Evolutionary conservation across 805 yeast genomes (phyloP), one percentile per base, ranked within the genome.

Genomic region (Candida xyloterini): DNA sequence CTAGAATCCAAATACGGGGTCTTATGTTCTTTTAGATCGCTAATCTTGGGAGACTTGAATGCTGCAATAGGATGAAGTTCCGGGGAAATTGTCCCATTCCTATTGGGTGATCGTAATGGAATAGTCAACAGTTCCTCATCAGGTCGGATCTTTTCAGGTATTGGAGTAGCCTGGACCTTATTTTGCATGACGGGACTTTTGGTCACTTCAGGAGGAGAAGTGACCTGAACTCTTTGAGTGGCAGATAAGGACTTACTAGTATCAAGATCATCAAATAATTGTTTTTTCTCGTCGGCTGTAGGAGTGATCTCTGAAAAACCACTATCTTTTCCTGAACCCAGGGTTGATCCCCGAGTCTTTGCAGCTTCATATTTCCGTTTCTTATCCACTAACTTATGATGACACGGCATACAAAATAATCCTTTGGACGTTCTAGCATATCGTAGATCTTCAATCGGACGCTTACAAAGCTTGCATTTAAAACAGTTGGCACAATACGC

Each of bases 401-500:
- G 97, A 61, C 99, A 91, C 21, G 75, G 70, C 87, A 90, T 87
- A 63, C 99, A 91, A 57, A 88, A 90, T 31, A 91, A 68, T 0
- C 98, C 98, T 55, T 85, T 90, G 29, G 90, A 81, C 0, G 97
- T 91, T 56, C 95, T 74, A 11, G 97, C 97, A 60, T 93, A 93
- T 50, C 89, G 73, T 49, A 90, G 67, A 63, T 91, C 95, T 56
- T 84, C 95, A 46, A 91, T 91, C 42, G 82, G 81, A 46, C 76
- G 76, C 59, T 84, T 81, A 67, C 99, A 91, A 51, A 86, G 81
- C 35, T 91, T 78, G 62, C 99, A 91, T 53, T 79, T 79, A 67
- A 91, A 93, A 62, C 99, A 91, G 35, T 73, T 71, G 7, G 95
- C 78, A 61, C 98, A 93, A 61, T 87, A 93, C 3, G 98, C 96